Percentiles rank a stretch among this genome's conserved stretches.
Evolutionary conservation across 129 eudicot species (phyloP).

Genomic region (Tanacetum coccineum): DNA sequence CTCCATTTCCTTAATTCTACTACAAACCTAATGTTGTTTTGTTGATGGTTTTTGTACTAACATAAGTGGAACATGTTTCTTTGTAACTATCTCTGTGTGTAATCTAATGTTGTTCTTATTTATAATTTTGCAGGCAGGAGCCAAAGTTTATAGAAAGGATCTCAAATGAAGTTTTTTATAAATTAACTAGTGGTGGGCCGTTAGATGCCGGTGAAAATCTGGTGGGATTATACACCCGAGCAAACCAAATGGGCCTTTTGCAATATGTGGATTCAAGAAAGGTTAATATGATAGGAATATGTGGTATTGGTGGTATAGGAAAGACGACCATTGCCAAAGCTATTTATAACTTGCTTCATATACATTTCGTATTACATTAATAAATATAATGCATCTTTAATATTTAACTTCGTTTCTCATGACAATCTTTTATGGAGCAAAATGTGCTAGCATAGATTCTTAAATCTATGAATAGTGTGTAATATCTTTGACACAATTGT

Average conservation of each 20-base stretch:
- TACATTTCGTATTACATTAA: too few species aligned
- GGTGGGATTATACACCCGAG: conserved; percentile 30
- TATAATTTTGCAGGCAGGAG: conserved; percentile 27
- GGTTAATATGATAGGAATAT: conserved; percentile 35
- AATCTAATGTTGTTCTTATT: conserved; percentile 10
- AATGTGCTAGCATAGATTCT: too few species aligned
- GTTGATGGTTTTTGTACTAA: background rate
- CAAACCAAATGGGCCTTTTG: conserved; percentile 26
- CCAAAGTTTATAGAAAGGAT: conserved; percentile 31
- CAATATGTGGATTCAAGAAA: conserved; percentile 13
- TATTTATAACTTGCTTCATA: conserved; percentile 21
- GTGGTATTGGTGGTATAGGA: conserved; percentile 42
- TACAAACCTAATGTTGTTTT: background rate
- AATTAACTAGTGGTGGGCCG: conserved; percentile 24
- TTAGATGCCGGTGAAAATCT: conserved; percentile 30
- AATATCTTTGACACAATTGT: too few species aligned
- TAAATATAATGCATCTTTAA: too few species aligned
- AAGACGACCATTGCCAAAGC: conserved; percentile 39
- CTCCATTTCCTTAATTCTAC: background rate
- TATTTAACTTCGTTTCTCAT: too few species aligned
- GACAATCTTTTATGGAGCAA: too few species aligned
- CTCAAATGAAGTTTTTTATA: conserved; percentile 29
- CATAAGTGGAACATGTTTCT: background rate
- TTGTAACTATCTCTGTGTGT: conserved; percentile 1
- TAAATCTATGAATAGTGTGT: too few species aligned